Base-by-base conservation (phyloP, 1,284 basidiomycete species). In the Puccinia brachypodii region DNA sequence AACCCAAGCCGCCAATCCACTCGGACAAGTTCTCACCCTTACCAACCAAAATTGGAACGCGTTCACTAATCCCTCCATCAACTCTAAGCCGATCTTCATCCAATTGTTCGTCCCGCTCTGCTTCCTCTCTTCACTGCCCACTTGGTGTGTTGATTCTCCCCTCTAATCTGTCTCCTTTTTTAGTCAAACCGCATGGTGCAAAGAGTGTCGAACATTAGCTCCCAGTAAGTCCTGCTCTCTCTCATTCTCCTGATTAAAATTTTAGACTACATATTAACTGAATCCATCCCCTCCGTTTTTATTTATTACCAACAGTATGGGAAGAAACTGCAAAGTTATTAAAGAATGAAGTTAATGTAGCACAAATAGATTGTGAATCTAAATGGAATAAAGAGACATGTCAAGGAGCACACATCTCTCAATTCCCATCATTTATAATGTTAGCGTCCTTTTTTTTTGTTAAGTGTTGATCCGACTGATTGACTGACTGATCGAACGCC, bases 101-200 rank as follows among this genome's bases (percentile, higher is more conserved):
- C 68, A 79, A n/a, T 79, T 56, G 77, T 79, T 31, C 60, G 64
- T 64, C 58, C 13, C 9, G 28, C 38, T 7, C n/a, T 56, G 7
- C 25, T 50, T 25, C 9, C 31, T 53, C 9, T 31, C 19, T 33
- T 14, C 25, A 73, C n/a, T 68, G 8, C 44, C 64, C 64, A 22
- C 1, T 40, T 25, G n/a, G 25, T 36, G 13, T n/a, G 22, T 44
- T 11, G 47, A 0, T 38, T 22, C 25, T 44, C 16, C 25, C 13
- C 8, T 72, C 13, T 31, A 6, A 44, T 50, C 36, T 3, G 2
- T 19, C 40, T 28, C 19, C 47, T 58, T 6, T 66, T 25, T 11
- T 13, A 81, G 78, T 38, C 42, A 62, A 36, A 62, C 71, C 8
- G 68, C 78, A 14, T 81, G 78, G 78, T 81, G 78, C 62, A 60